These are phyloP conservation scores for Lachancea fermentati DNA, from an alignment of 805 yeast species.

Conservation along the genomic window DNA sequence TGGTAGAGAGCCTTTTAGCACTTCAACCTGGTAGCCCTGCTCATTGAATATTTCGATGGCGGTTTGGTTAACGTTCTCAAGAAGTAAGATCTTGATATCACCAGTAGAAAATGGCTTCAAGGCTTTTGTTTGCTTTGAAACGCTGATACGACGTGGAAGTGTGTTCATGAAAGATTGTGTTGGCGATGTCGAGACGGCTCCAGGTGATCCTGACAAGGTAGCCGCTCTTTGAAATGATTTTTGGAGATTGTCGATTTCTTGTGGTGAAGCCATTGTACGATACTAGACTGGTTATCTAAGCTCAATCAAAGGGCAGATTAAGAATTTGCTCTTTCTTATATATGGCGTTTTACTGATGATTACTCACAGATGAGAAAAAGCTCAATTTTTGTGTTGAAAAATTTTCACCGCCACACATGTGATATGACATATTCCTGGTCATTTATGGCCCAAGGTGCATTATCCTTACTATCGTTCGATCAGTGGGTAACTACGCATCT, in stretches of 20 bases:
- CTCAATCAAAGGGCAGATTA: not conserved
- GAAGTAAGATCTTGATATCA: constrained; percentile 82
- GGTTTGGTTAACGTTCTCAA: constrained; percentile 91
- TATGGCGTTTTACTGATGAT: constrained; percentile 1
- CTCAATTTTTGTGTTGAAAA: constrained; percentile 7
- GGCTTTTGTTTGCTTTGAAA: constrained; percentile 52
- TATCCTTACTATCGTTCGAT: not conserved
- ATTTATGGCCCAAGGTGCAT: not conserved
- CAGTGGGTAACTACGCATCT: no score
- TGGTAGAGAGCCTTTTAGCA: constrained; percentile 78
- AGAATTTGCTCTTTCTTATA: not conserved
- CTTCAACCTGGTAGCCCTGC: constrained; percentile 97
- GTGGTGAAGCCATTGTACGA: constrained; percentile 54
- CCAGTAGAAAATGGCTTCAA: constrained; percentile 94
- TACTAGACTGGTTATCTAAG: not conserved
- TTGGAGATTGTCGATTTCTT: constrained; percentile 53
- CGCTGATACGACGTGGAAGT: constrained; percentile 40
- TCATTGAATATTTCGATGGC: constrained; percentile 78
- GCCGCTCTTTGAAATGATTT: constrained; percentile 52
- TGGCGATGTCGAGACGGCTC: constrained; percentile 80
- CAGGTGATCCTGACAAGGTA: constrained; percentile 48
- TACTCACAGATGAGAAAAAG: not conserved
- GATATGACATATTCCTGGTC: constrained; percentile 1
- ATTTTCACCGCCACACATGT: constrained; percentile 5
- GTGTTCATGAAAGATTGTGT: constrained; percentile 60